Base-by-base conservation (phyloP, 2,329 filamentous ascomycete species). In the Thelonectria blattea region DNA sequence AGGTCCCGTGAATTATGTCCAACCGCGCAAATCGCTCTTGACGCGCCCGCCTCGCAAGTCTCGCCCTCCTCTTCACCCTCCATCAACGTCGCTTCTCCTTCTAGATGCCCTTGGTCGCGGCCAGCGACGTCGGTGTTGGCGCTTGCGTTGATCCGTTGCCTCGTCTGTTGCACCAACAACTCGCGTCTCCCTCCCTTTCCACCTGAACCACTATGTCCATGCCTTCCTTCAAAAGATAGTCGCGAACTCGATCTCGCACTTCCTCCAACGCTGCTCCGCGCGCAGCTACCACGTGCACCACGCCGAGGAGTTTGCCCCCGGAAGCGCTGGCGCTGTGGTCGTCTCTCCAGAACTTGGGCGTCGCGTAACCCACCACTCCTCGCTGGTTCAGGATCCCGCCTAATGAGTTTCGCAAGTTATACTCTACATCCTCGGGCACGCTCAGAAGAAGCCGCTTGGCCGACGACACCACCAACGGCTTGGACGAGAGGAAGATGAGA, bases 281-380 rank as follows among this genome's bases (percentile, higher is more conserved):
- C 1, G 88, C 86, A 1, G 92, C 92, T 61, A 92, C 87, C 41
- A 97, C 85, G 72, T 97, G 94, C 62, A 97, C 93, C 1, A 95
- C 89, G 2, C 94, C 94, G 12, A 93, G 79, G 2, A 97, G 83
- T 63, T 81, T 85, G 58, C 82, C 80, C 2, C 75, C 78, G 3
- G 75, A 72, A 20, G 78, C 78, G 9, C 72, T 76, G 3, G 76
- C 76, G 17, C 75, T 77, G 11, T 85, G 79, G 63, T 96, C 93
- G 68, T 96, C 92, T 14, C 95, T 80, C 95, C 95, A 99, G 72
- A 98, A 97, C 69, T 93, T 90, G 8, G 94, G 93, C 1, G 91
- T 91, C 1, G 90, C 85, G 71, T 97, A 98, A 53, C 90, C 89
- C 0, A 90, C 88, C 0, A 99, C 94, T 0, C 94, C 95, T 32